Conservation (phyloP, 768 basidiomycete species). For the Tulasnella sp. region DNA sequence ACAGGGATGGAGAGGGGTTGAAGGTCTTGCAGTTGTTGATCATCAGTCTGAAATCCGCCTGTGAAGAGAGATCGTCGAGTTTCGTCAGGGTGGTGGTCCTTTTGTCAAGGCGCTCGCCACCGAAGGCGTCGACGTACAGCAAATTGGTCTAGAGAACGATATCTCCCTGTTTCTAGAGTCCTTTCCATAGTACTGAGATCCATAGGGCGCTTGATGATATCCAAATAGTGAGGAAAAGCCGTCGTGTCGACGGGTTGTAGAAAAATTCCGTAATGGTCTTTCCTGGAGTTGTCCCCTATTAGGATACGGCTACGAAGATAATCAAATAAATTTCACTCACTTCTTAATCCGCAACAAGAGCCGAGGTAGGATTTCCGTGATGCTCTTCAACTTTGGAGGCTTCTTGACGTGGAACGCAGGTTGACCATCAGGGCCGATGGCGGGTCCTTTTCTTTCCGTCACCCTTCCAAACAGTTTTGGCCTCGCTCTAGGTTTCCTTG, state of each 20-base stretch:
- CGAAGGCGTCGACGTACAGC: conserved; percentile 45
- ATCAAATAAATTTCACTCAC: conserved; percentile 40
- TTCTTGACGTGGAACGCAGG: conserved; percentile 35
- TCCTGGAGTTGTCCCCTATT: conserved; percentile 43
- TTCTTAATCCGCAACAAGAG: conserved; percentile 71
- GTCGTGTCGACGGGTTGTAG: conserved; percentile 58
- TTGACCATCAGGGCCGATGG: not conserved
- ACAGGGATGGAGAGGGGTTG: conserved; percentile 70
- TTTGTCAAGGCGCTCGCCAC: not conserved
- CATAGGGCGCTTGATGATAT: conserved; percentile 82
- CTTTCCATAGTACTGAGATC: conserved; percentile 81
- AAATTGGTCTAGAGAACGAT: conserved; percentile 77
- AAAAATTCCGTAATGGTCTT: conserved; percentile 84
- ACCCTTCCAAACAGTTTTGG: conserved; percentile 13
- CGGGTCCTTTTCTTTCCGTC: not conserved
- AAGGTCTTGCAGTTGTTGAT: conserved; percentile 70
- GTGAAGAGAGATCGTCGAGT: not conserved
- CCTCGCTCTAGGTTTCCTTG: not conserved
- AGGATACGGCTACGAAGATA: too few relatives aligned
- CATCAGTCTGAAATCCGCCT: conserved; percentile 71
- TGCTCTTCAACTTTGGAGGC: conserved; percentile 69
- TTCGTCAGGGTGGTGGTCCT: not conserved
- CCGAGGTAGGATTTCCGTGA: conserved; percentile 67
- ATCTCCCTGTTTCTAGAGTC: conserved; percentile 72
- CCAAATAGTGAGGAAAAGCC: conserved; percentile 58